These are phyloP conservation scores for Mycena sp. DNA, from an alignment of 1,284 basidiomycete genomes.

Conservation along the genomic window DNA sequence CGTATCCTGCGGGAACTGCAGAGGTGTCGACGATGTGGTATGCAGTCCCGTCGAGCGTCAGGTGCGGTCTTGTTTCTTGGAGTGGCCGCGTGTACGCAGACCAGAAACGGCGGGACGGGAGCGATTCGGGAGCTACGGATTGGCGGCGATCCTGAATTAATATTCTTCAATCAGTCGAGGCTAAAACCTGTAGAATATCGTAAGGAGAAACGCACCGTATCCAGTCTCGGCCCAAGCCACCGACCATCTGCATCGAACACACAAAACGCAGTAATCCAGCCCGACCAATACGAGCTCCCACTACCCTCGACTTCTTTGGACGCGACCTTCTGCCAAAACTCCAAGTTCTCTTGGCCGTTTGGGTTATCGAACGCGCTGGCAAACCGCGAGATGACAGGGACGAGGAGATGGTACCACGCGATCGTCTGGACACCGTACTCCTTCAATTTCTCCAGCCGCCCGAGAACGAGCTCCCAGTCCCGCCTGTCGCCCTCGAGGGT, in stretches of 20 bases:
- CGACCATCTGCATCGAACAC: conserved; percentile 39
- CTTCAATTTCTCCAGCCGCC: conserved; percentile 45
- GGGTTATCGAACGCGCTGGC: conserved; percentile 44
- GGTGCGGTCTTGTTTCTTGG: not conserved
- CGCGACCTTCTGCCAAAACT: conserved; percentile 44
- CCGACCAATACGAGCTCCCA: conserved; percentile 36
- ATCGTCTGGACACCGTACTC: conserved; percentile 45
- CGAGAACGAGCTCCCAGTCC: conserved; percentile 45
- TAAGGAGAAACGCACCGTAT: not conserved
- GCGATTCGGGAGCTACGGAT: not conserved
- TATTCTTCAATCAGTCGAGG: not conserved
- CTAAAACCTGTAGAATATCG: not conserved
- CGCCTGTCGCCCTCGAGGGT: conserved; percentile 52
- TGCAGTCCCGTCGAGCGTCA: conserved; percentile 46
- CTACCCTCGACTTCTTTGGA: conserved; percentile 32
- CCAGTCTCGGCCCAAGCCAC: conserved; percentile 33
- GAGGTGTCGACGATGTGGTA: conserved; percentile 47
- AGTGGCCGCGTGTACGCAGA: not conserved
- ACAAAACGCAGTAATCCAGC: conserved; percentile 53
- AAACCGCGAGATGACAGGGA: conserved; percentile 46
- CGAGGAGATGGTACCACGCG: conserved; percentile 46
- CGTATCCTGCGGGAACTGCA: conserved; percentile 47
- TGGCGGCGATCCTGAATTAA: not conserved
- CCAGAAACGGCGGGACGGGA: conserved; percentile 2
- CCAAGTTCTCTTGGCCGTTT: conserved; percentile 30